Base-by-base conservation (phyloP, 441 rosid genomes). In the Jatropha podagrica region DNA sequence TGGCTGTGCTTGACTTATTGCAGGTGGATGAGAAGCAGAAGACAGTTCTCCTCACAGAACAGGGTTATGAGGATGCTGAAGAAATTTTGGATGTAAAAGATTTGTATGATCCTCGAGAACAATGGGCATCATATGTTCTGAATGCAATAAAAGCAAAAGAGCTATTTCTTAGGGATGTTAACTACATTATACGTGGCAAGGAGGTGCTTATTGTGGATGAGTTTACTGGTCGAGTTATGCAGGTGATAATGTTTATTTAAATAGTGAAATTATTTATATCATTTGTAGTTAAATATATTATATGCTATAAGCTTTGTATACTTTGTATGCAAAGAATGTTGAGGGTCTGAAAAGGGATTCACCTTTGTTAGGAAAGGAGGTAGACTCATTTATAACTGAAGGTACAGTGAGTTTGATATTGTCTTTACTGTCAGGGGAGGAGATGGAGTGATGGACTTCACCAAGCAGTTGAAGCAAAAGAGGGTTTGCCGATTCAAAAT, bases 391-490 rank as follows among this genome's bases (percentile, higher is more conserved):
- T 3, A 52, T 68, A 51, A 73, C 49, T 71, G 54, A 52, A 67
- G 67, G 23, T 55, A 23, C 37, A 8, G 15, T 15, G 32, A 69
- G 42, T 58, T 41, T 27, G 32, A 64, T 64, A 32, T 71, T 68
- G 3, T 72, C 17, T 68, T 76, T 71, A 73, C 51, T 44, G 56
- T 74, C 78, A 95, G 99, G 99, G 99, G 52, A 88, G 99, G 77
- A 88, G 99, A 80, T 95, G 99, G 99, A 95, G 99, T 83, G 99
- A 95, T 83, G 99, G 99, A 77, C 96, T 95, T 84, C 99, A 95
- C 83, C 99, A 95, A 90, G 99, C 99, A 71, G 99, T 95, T 80
- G 99, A 95, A 86, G 99, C 99, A 68, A 95, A 95, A 87, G 98
- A 95, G 86, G 90, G 86, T 69, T 84, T 95, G 87, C 99, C 99